A percentile compares a stretch with the other conserved stretches of the same genome.
Evolutionary conservation across 441 rosid species (phyloP).

Genomic region (Erodium trifolium): DNA sequence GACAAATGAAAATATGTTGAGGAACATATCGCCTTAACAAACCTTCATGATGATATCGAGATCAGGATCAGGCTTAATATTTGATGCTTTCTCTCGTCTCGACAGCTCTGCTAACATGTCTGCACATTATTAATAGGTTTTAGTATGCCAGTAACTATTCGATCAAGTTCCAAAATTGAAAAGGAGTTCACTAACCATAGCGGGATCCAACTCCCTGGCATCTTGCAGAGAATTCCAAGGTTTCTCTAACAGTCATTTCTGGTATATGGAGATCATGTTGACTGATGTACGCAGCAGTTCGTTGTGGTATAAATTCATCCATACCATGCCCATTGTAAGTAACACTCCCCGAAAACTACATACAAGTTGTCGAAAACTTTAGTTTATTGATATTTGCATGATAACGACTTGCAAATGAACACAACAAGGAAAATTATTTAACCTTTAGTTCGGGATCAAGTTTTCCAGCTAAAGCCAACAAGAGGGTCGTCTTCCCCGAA

Average conservation of each 20-base stretch:
- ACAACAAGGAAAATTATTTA: no score
- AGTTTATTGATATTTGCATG: no score
- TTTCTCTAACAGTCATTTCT: slow-evolving; percentile 60
- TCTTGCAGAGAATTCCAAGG: slow-evolving; percentile 50
- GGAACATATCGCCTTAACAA: no score
- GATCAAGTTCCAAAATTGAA: no score
- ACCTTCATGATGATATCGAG: slow-evolving; percentile 56
- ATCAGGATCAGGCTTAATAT: slow-evolving; percentile 52
- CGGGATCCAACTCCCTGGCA: slow-evolving; percentile 46
- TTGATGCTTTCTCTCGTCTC: slow-evolving; percentile 41
- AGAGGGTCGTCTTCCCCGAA: slow-evolving; percentile 42
- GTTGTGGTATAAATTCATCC: slow-evolving; percentile 24
- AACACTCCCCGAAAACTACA: slow-evolving; percentile 40
- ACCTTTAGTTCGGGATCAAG: slow-evolving; percentile 39
- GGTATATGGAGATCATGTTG: slow-evolving; percentile 52
- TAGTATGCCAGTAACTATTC: no score
- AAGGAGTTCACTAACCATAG: slow-evolving; percentile 7
- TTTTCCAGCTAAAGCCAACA: slow-evolving; percentile 17
- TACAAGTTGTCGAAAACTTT: not conserved
- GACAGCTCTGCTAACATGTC: slow-evolving; percentile 44
- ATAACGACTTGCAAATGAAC: no score
- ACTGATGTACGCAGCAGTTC: slow-evolving; percentile 23
- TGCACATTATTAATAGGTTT: slow-evolving; percentile 9
- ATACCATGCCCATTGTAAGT: slow-evolving; percentile 50
- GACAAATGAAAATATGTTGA: not conserved